phyloP scores from a whole-genome alignment of 2,329 filamentous ascomycete genomes.

The Drechslerella dactyloides region DNA sequence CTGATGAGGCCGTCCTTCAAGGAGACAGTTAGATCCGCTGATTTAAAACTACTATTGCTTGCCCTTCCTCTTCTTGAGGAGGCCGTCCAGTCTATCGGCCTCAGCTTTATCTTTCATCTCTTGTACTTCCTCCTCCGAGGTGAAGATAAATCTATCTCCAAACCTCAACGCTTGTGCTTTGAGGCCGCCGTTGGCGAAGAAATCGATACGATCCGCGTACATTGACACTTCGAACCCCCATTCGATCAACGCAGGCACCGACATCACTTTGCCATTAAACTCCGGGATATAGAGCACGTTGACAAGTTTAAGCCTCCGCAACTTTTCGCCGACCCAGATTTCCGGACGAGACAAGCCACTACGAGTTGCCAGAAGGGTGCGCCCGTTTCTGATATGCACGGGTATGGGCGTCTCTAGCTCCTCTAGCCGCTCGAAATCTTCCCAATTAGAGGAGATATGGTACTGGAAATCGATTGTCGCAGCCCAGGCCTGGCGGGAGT shows the following conservation, averaged over 20 bases:
- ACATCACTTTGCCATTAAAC: conserved; percentile 32
- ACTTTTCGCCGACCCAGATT: conserved; percentile 3
- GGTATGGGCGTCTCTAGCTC: conserved; percentile 9
- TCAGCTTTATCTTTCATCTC: conserved; percentile 7
- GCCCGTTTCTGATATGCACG: conserved; percentile 24
- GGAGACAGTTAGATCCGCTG: too few species aligned
- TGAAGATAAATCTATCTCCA: conserved; percentile 27
- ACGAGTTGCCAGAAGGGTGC: conserved; percentile 13
- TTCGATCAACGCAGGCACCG: conserved; percentile 1
- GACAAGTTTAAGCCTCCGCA: conserved; percentile 2
- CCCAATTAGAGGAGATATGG: conserved; percentile 29
- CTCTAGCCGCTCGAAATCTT: conserved; percentile 22
- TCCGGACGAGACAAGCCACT: conserved; percentile 1
- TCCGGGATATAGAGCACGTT: conserved; percentile 18
- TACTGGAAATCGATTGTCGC: conserved; percentile 28
- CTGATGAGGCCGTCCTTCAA: too few species aligned
- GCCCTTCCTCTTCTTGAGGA: conserved; percentile 4
- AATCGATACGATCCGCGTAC: conserved; percentile 3
- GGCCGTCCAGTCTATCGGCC: conserved; percentile 10
- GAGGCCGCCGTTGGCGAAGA: background rate
- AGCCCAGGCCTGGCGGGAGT: conserved; percentile 19
- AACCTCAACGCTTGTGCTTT: conserved; percentile 22
- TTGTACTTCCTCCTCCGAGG: conserved; percentile 14
- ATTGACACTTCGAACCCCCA: conserved; percentile 15
- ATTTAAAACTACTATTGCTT: conserved; percentile 6